Evolutionary conservation across 371 early-diverging fungal species (phyloP).

Genomic region (Capniomyces stellatus): DNA sequence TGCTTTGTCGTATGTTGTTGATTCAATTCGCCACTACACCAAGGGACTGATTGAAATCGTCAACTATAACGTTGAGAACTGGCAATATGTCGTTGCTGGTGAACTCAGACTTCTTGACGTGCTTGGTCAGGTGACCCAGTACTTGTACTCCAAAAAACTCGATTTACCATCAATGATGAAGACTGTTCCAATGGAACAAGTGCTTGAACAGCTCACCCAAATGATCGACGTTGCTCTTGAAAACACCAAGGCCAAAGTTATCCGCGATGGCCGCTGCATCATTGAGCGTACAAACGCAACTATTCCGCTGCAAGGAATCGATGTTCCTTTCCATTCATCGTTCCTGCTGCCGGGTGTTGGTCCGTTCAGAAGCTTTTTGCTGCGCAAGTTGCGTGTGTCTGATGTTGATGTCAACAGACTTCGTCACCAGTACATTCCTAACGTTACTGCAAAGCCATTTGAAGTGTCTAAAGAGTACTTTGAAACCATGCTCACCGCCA

Average conservation of each 20-base stretch:
- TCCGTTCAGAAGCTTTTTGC: constrained; percentile 79
- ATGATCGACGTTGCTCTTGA: constrained; percentile 61
- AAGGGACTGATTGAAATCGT: constrained; percentile 80
- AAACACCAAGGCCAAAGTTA: constrained; percentile 27
- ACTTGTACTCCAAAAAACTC: constrained; percentile 40
- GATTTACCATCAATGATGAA: constrained; percentile 72
- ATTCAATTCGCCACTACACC: constrained; percentile 48
- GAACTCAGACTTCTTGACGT: constrained; percentile 60
- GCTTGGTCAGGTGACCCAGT: constrained; percentile 65
- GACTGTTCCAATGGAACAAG: constrained; percentile 69
- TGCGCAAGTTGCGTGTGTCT: constrained; percentile 57
- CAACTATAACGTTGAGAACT: constrained; percentile 91
- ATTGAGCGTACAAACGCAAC: constrained; percentile 84
- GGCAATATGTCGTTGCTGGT: constrained; percentile 92
- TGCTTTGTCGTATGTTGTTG: constrained; percentile 55
- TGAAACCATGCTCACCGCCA: constrained; percentile 48
- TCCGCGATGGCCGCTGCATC: constrained; percentile 43
- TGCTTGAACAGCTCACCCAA: constrained; percentile 58
- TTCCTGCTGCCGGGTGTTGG: constrained; percentile 78
- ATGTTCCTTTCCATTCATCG: constrained; percentile 93
- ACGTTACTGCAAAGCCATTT: constrained; percentile 87
- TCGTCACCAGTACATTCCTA: constrained; percentile 78
- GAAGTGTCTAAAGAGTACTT: constrained; percentile 61
- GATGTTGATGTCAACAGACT: constrained; percentile 62
- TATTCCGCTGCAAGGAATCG: constrained; percentile 81